Percentiles rank a stretch among this genome's conserved stretches.
Conservation (phyloP, 306 rosid species). For the Cicer judaicum region DNA sequence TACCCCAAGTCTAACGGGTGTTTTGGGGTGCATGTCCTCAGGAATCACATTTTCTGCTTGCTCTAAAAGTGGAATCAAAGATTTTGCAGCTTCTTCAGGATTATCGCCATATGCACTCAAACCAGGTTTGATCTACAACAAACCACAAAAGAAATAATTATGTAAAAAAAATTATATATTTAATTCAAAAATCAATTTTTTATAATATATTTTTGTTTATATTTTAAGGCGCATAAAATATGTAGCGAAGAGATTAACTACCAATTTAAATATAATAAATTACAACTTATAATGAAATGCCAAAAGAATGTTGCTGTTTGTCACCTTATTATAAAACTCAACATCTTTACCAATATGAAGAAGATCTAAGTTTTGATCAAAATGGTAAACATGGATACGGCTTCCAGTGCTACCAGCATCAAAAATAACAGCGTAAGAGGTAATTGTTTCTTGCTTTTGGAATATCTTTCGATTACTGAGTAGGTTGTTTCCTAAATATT, state of each 20-base stretch:
- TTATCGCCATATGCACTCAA: constrained; percentile 61
- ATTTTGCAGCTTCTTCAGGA: constrained; percentile 68
- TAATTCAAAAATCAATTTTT: too few species aligned
- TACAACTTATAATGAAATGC: too few species aligned
- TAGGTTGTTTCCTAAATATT: constrained; percentile 34
- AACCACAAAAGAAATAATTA: not conserved
- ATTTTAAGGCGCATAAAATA: too few species aligned
- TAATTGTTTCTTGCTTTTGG: constrained; percentile 23
- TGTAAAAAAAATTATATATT: not conserved
- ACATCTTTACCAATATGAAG: constrained; percentile 63
- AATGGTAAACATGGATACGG: constrained; percentile 77
- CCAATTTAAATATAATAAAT: too few species aligned
- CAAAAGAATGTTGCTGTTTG: not conserved
- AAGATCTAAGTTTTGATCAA: constrained; percentile 67
- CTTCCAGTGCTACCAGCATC: constrained; percentile 92
- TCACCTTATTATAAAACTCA: constrained; percentile 55
- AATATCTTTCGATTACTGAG: constrained; percentile 54
- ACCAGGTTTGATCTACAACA: constrained; percentile 54
- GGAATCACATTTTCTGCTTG: constrained; percentile 69
- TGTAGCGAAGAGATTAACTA: too few species aligned
- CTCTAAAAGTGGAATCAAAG: constrained; percentile 60
- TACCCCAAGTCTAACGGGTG: constrained; percentile 82
- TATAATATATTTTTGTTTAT: too few species aligned
- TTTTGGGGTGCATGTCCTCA: constrained; percentile 47
- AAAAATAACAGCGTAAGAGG: constrained; percentile 68